These are phyloP conservation scores for Alternaria rosae DNA, from an alignment of 2,329 filamentous ascomycete genomes.

Conservation along the genomic window DNA sequence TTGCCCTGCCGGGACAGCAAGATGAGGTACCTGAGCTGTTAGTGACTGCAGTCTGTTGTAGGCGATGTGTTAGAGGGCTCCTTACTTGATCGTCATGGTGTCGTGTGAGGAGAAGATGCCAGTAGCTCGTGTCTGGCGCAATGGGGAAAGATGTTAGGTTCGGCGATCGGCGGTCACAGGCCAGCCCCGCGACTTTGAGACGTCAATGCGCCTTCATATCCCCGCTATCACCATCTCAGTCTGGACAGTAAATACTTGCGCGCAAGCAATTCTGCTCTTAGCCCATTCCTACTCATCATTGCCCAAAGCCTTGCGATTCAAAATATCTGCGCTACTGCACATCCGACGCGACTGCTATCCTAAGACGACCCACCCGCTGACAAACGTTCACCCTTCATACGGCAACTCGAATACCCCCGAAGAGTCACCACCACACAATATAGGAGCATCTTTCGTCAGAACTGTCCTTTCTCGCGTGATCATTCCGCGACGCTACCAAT, in stretches of 20 bases:
- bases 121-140: conserved; percentile 11
- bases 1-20: conserved; percentile 98
- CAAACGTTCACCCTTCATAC: conserved; percentile 21
- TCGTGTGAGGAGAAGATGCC: conserved; percentile 15
- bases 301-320: neutral
- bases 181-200: conserved; percentile 33
- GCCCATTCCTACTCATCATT: neutral
- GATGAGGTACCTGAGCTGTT: conserved; percentile 81
- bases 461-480: neutral
- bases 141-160: conserved; percentile 17
- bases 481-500: neutral
- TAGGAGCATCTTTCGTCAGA: neutral
- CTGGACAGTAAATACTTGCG: neutral
- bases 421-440: neutral
- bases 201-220: conserved; percentile 31
- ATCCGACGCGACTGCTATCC: conserved; percentile 3
- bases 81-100: conserved; percentile 65
- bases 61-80: neutral
- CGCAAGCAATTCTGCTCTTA: neutral
- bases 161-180: conserved; percentile 24
- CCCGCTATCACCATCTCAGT: conserved; percentile 4
- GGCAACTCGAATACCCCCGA: neutral
- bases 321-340: neutral
- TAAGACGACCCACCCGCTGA: conserved; percentile 26
- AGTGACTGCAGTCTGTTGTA: neutral